Conservation (phyloP, 169 alveolate species). For the Cystoisospora suis region DNA sequence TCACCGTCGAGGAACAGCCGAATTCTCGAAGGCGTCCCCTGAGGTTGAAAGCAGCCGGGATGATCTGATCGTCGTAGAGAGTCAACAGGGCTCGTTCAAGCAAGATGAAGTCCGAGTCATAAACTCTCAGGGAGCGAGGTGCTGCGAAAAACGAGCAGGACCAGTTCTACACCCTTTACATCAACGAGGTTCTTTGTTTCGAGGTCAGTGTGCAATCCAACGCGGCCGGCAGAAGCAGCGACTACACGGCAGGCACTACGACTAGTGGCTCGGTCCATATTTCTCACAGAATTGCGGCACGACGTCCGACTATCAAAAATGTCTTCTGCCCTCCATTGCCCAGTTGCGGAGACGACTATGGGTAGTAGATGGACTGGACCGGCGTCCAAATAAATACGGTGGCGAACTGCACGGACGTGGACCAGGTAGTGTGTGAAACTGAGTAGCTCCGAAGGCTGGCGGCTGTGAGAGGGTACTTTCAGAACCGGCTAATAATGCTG, state of each 20-base stretch:
- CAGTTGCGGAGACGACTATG: too few relatives aligned
- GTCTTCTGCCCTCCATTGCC: not conserved
- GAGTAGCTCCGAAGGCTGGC: too few relatives aligned
- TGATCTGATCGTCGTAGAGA: slow-evolving; percentile 42
- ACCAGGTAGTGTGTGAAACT: too few relatives aligned
- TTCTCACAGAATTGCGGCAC: not conserved
- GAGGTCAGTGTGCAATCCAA: not conserved
- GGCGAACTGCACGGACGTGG: too few relatives aligned
- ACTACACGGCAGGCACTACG: not conserved
- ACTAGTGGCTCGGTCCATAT: not conserved
- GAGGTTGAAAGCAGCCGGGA: slow-evolving; percentile 28
- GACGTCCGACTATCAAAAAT: not conserved
- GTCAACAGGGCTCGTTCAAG: slow-evolving; percentile 18
- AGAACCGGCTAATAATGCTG: too few relatives aligned
- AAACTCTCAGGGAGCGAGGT: not conserved
- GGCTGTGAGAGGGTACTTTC: too few relatives aligned
- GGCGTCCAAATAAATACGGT: too few relatives aligned
- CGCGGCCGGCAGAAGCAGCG: not conserved
- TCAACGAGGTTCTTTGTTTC: not conserved
- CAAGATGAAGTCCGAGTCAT: not conserved
- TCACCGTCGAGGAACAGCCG: slow-evolving; percentile 11
- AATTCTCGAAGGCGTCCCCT: slow-evolving; percentile 39
- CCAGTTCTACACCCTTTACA: not conserved
- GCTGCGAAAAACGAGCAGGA: not conserved
- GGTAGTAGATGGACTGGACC: too few relatives aligned